Conservation (phyloP, 257 asterid genomes). For the Agastache rugosa region DNA sequence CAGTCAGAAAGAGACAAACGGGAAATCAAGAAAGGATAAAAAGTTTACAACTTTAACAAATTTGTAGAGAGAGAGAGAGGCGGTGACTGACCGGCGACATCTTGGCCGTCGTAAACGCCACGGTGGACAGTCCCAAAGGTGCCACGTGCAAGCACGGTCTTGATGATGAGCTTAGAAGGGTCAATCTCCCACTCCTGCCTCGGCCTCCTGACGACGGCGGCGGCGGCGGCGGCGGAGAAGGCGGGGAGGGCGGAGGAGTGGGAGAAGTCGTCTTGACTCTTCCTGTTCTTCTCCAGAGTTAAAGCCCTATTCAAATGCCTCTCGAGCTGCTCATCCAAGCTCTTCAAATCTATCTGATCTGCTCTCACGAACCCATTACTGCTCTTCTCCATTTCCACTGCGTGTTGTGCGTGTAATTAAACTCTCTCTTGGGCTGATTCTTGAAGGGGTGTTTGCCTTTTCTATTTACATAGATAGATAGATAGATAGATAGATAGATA, state of each 20-base stretch:
- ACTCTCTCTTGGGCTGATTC: neutral
- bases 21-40: neutral
- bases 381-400: constrained; percentile 62
- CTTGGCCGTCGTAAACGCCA: constrained; percentile 80
- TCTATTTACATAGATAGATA: constrained; percentile 2
- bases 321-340: constrained; percentile 84
- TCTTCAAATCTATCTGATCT: constrained; percentile 88
- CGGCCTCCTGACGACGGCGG: constrained; percentile 45
- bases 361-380: constrained; percentile 86
- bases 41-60: neutral
- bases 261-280: constrained; percentile 39
- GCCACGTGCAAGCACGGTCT: constrained; percentile 79
- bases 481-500: constrained; percentile 4
- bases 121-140: constrained; percentile 93
- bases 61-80: neutral
- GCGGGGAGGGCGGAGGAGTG: constrained; percentile 35
- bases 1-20: constrained; percentile 30
- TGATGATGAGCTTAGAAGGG: constrained; percentile 68
- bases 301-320: constrained; percentile 66
- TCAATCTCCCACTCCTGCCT: constrained; percentile 93
- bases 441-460: neutral
- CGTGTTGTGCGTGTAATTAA: neutral
- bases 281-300: constrained; percentile 69
- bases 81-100: constrained; percentile 78
- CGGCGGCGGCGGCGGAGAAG: constrained; percentile 27